A percentile compares a stretch with the other conserved stretches of the same genome.
phyloP scores from a whole-genome alignment of 2,329 filamentous ascomycete species.

The Leptographium flavum region DNA sequence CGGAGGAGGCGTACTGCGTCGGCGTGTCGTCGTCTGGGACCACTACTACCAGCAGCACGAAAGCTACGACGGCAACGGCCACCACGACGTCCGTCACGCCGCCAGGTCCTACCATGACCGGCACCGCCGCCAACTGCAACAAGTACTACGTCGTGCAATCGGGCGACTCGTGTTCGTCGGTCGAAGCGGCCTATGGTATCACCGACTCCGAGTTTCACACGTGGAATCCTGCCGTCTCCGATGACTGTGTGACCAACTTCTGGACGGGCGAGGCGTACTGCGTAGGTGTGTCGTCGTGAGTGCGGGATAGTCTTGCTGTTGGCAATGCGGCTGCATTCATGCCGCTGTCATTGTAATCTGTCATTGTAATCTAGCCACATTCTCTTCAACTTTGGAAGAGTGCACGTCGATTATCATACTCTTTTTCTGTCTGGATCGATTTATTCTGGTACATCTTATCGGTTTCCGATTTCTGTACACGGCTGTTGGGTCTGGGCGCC shows the following conservation, averaged over 20 bases:
- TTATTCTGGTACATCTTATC: too few species aligned
- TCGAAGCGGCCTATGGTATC: conserved; percentile 8
- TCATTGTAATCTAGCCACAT: too few species aligned
- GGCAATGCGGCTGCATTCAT: neutral
- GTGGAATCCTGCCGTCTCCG: conserved; percentile 16
- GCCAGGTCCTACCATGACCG: neutral
- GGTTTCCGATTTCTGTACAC: too few species aligned
- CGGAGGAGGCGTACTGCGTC: conserved; percentile 15
- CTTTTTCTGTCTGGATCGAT: too few species aligned
- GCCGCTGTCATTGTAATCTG: neutral
- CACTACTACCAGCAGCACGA: too few species aligned
- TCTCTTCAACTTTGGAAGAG: too few species aligned
- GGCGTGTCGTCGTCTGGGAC: neutral
- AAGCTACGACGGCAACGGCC: too few species aligned
- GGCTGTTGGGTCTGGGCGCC: too few species aligned
- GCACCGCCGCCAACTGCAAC: neutral
- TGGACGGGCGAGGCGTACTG: conserved; percentile 15
- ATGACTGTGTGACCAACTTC: conserved; percentile 17
- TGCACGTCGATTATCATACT: too few species aligned
- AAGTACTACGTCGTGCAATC: neutral
- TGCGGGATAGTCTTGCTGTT: too few species aligned
- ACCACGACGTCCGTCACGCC: neutral
- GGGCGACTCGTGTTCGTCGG: neutral
- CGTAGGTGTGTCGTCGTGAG: conserved; percentile 6
- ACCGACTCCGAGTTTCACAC: conserved; percentile 14